Conservation (phyloP, 148 eudicot species). For the Silene conica region DNA sequence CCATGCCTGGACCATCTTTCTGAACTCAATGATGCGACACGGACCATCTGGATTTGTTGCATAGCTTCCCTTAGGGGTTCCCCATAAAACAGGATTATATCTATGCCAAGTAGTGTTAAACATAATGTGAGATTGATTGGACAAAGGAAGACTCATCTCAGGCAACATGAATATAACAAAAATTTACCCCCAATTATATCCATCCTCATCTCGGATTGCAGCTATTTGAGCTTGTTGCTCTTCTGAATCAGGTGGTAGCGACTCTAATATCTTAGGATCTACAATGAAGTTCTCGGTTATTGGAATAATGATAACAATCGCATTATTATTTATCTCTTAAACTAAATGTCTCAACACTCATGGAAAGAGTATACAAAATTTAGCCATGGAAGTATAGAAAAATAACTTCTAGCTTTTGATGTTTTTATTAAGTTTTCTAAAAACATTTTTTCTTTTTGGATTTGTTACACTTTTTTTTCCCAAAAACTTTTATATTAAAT, state of each 20-base stretch:
- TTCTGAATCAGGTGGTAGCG: slow-evolving; percentile 85
- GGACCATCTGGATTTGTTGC: slow-evolving; percentile 84
- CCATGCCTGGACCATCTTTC: slow-evolving; percentile 89
- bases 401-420: neutral
- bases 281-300: slow-evolving; percentile 15
- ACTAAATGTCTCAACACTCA: neutral
- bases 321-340: neutral
- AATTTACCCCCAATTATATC: slow-evolving; percentile 91
- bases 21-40: slow-evolving; percentile 66
- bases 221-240: slow-evolving; percentile 86
- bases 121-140: neutral
- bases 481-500: too few species aligned
- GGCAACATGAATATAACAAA: neutral
- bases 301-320: neutral
- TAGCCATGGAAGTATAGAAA: neutral
- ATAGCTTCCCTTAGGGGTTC: slow-evolving; percentile 99
- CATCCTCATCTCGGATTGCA: slow-evolving; percentile 76
- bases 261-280: slow-evolving; percentile 60
- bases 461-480: too few species aligned
- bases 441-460: too few species aligned
- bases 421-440: too few species aligned
- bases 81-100: slow-evolving; percentile 93
- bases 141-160: neutral
- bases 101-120: slow-evolving; percentile 32
- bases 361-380: neutral